Percentiles rank a stretch among this genome's conserved stretches.
phyloP scores from a whole-genome alignment of 768 basidiomycete genomes.

The Lactarius vividus region DNA sequence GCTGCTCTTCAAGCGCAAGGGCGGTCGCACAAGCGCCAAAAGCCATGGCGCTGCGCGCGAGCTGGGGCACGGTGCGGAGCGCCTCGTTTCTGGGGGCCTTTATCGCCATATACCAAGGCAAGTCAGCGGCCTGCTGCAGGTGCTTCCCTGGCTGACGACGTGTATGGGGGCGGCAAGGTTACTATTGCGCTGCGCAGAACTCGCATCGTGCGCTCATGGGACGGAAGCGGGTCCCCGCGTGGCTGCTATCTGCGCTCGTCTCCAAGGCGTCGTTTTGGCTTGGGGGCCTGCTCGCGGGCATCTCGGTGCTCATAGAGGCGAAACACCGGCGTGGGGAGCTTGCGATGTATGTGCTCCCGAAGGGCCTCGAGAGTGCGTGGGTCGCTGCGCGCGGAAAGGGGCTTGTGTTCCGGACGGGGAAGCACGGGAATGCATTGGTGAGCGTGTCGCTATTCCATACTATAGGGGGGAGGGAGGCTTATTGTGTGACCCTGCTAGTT shows the following conservation, averaged over 20 bases:
- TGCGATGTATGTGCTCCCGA: constrained; percentile 89
- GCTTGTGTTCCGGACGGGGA: constrained; percentile 67
- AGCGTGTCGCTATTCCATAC: constrained; percentile 31
- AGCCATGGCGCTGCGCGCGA: constrained; percentile 60
- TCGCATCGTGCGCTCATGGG: background rate
- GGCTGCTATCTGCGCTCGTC: constrained; percentile 55
- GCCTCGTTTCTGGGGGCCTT: constrained; percentile 86
- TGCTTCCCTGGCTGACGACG: background rate
- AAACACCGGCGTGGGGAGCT: constrained; percentile 82
- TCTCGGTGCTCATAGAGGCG: constrained; percentile 85
- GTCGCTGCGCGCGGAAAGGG: constrained; percentile 70
- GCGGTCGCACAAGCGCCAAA: constrained; percentile 63
- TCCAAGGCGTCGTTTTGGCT: constrained; percentile 74
- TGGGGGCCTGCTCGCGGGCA: constrained; percentile 66
- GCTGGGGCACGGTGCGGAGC: constrained; percentile 73
- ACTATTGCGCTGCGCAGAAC: constrained; percentile 47
- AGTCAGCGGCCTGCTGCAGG: background rate
- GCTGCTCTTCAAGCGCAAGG: constrained; percentile 72
- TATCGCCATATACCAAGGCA: constrained; percentile 75
- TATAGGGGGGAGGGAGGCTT: constrained; percentile 2
- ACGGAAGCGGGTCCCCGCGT: constrained; percentile 38
- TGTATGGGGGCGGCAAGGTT: constrained; percentile 17
- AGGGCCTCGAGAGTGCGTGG: constrained; percentile 89
- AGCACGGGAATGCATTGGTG: constrained; percentile 65
- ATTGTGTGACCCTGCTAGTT: constrained; percentile 38